Evolutionary conservation across 192 early-diverging fungal genomes (phyloP).

Genomic region (Allomyces arbusculus): DNA sequence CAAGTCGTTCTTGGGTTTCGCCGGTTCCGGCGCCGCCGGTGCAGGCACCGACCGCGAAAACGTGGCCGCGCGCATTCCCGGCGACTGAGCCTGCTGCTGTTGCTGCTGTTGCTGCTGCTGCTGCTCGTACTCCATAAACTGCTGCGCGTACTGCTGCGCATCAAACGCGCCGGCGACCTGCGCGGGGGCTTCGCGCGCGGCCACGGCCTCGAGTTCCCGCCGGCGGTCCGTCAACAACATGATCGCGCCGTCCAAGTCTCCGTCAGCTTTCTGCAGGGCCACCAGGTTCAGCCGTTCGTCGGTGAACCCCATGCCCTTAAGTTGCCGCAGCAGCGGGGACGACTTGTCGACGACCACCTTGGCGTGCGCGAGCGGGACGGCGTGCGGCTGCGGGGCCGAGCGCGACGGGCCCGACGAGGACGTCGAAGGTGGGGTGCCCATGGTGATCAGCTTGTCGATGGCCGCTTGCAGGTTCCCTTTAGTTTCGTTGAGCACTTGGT

Average conservation of each 20-base stretch:
- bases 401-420: neutral
- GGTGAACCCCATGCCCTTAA: constrained; percentile 67
- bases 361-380: neutral
- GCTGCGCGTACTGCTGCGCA: neutral
- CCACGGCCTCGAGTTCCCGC: neutral
- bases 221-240: constrained; percentile 22
- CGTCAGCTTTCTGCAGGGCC: constrained; percentile 48
- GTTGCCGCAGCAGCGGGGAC: constrained; percentile 9
- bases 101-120: neutral
- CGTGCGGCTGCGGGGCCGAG: neutral
- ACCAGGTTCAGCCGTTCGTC: constrained; percentile 41
- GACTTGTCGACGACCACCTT: neutral
- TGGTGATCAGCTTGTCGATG: constrained; percentile 29
- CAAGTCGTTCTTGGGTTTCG: neutral
- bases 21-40: neutral
- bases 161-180: neutral
- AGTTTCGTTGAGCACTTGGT: constrained; percentile 42
- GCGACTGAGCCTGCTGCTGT: neutral
- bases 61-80: too few species aligned
- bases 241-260: constrained; percentile 47
- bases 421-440: neutral
- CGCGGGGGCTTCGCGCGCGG: neutral
- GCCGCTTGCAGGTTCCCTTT: constrained; percentile 56
- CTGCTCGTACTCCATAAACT: neutral
- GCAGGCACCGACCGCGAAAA: neutral